Evolutionary conservation across 1,139 yeast species (phyloP), one percentile per base, ranked within the genome.

Genomic region (Yamadazyma kanchanaburiensis): DNA sequence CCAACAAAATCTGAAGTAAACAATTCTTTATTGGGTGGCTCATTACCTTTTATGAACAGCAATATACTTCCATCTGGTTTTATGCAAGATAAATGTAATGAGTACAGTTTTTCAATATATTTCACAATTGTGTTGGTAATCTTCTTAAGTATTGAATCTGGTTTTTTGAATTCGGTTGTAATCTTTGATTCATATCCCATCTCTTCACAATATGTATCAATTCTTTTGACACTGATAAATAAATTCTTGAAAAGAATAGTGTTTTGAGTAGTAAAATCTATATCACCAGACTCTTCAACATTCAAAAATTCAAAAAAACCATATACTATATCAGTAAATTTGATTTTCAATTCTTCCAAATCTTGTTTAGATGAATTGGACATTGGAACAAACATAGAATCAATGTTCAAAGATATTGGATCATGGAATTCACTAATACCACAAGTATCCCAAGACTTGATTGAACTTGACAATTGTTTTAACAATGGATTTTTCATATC

Each of bases 361-460:
- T 40, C 41, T 3, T 32, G 26, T 5, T 40, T 15, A 5, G 45
- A 36, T 20, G 34, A 26, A 8, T 26, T 17, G 7, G 36, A 39
- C 22, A 36, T 30, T 6, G 25, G 24, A 2, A 36, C 26, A 6
- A 15, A 20, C 21, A 40, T 32, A 4, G 39, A 30, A 18, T 37
- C 42, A 9, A 28, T 31, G 20, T 35, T 34, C 16, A 53, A 45
- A 10, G 31, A 58, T 59, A 32, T 51, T 41, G 25, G 49, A 55
- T 2, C 67, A 65, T 25, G 62, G 38, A 15, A 57, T 33, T 11
- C 49, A 51, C 39, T 1, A 9, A 26, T 13, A 12, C 27, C 30
- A n/a, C n/a, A n/a, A 4, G 58, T 49, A 8, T 45, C 44, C 71
- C 71, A 64, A 1, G 49, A 38, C 20, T 42, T 39, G 3, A 59